Percentiles rank a stretch among this genome's conserved stretches.
Conservation (phyloP, 2,329 filamentous ascomycete genomes). For the Verticillium isaacii region DNA sequence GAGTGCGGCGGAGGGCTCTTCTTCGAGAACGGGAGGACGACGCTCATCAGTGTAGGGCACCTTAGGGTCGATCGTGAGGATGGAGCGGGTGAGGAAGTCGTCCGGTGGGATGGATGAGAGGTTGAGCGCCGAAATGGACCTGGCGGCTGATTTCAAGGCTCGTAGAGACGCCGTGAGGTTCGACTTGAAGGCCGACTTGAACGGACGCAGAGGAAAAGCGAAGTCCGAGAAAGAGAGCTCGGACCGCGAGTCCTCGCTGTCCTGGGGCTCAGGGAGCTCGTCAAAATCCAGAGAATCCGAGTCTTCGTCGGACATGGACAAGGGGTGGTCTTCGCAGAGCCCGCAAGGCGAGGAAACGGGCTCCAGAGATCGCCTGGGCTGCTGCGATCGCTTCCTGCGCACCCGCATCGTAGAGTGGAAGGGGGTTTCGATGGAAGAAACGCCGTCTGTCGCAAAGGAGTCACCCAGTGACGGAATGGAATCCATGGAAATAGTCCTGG, state of each 20-base stretch:
- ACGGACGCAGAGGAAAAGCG: conserved; percentile 38
- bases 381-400: conserved; percentile 25
- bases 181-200: conserved; percentile 60
- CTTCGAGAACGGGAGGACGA: conserved; percentile 55
- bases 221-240: conserved; percentile 22
- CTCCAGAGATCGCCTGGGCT: conserved; percentile 45
- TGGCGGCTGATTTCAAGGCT: conserved; percentile 59
- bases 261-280: conserved; percentile 16
- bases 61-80: conserved; percentile 61
- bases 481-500: conserved; percentile 53
- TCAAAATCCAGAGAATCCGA: conserved; percentile 39
- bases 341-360: conserved; percentile 52
- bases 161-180: conserved; percentile 64
- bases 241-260: conserved; percentile 26
- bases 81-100: conserved; percentile 62
- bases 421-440: conserved; percentile 46
- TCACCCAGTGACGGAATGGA: conserved; percentile 57
- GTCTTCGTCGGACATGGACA: conserved; percentile 40
- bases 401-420: conserved; percentile 29
- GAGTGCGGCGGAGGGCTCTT: conserved; percentile 61
- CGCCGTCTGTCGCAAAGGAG: conserved; percentile 45
- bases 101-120: conserved; percentile 61
- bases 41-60: conserved; percentile 66
- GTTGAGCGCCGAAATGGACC: conserved; percentile 58
- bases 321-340: conserved; percentile 45